Percentiles rank a stretch among this genome's conserved stretches.
Conservation (phyloP, 441 rosid species). For the Melastoma candidum region DNA sequence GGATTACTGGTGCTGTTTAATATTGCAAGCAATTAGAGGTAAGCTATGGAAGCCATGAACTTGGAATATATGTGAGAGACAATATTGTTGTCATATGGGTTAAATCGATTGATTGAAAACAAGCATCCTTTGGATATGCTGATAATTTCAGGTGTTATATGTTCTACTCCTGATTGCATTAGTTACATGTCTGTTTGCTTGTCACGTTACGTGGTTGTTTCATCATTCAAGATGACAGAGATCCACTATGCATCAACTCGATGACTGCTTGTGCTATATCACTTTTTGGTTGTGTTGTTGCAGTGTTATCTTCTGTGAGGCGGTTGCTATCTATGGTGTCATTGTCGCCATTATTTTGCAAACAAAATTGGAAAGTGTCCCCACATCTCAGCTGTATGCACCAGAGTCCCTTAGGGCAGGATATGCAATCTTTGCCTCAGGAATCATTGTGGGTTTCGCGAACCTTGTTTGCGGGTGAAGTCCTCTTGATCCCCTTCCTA, state of each 20-base stretch:
- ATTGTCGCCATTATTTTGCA: constrained; percentile 93
- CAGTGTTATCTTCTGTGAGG: constrained; percentile 98
- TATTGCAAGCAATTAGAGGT: too few relatives aligned
- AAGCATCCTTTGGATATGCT: too few relatives aligned
- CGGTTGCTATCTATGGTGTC: constrained; percentile 97
- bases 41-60: too few relatives aligned
- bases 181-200: too few relatives aligned
- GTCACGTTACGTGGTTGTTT: too few relatives aligned
- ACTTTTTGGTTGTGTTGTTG: constrained; percentile 13
- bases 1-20: too few relatives aligned
- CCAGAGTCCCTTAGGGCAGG: constrained; percentile 96
- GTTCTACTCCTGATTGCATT: too few relatives aligned
- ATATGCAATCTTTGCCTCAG: constrained; percentile 94
- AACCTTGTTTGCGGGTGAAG: constrained; percentile 94
- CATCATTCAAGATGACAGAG: too few relatives aligned
- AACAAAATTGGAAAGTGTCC: constrained; percentile 93
- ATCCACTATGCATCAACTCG: not conserved
- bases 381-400: constrained; percentile 43
- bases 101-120: too few relatives aligned
- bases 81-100: too few relatives aligned
- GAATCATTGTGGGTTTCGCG: constrained; percentile 94
- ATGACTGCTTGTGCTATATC: not conserved
- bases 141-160: too few relatives aligned
- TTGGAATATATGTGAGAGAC: too few relatives aligned
- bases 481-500: constrained; percentile 18